Evolutionary conservation across 345 rosid species (phyloP).

Genomic region (Angophora floribunda): DNA sequence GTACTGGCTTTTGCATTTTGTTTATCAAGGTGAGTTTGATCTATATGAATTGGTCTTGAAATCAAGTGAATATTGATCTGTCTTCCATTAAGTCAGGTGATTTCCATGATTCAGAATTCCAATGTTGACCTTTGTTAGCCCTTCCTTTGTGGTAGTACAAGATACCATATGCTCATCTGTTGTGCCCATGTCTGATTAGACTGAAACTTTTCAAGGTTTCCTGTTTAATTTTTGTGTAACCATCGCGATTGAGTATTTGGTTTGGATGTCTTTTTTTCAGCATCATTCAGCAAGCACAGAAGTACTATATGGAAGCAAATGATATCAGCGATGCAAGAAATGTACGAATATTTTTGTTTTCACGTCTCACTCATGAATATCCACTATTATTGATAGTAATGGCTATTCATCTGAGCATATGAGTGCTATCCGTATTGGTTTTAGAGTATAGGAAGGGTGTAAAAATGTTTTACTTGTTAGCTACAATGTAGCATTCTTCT

Average conservation of each 20-base stretch:
- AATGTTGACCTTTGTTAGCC: neutral
- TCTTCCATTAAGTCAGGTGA: neutral
- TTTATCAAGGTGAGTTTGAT: conserved; percentile 63
- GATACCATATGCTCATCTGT: neutral
- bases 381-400: neutral
- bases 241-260: neutral
- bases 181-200: neutral
- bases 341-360: conserved; percentile 28
- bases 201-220: neutral
- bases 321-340: conserved; percentile 53
- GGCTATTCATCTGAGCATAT: neutral
- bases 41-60: neutral
- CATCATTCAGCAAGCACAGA: conserved; percentile 67
- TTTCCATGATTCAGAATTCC: neutral
- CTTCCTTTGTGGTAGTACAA: neutral
- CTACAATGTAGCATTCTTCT: neutral
- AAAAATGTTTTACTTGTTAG: neutral
- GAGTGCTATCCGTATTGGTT: neutral
- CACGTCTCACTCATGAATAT: neutral
- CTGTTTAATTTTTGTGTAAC: neutral
- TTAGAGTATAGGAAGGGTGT: neutral
- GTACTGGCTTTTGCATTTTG: conserved; percentile 82
- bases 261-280: conserved; percentile 18
- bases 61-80: neutral
- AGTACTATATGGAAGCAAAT: conserved; percentile 46